These are phyloP conservation scores for Colletotrichum agaves DNA, from an alignment of 2,329 filamentous ascomycete species.

Conservation along the genomic window DNA sequence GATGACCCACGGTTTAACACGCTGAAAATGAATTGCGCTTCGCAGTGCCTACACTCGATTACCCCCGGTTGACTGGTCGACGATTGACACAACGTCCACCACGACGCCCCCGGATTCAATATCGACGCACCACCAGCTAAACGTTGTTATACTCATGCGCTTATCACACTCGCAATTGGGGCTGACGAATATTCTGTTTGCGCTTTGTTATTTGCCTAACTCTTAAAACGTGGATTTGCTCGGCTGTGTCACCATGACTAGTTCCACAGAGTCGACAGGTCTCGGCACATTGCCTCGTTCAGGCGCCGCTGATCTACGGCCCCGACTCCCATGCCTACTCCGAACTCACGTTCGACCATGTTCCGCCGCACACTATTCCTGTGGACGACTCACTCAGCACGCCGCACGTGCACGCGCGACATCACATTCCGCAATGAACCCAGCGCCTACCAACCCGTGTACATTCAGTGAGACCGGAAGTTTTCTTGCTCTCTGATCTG, in stretches of 20 bases:
- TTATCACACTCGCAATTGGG: not conserved
- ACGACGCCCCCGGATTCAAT: not conserved
- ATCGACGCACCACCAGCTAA: not conserved
- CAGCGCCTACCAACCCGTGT: not conserved
- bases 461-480: not conserved
- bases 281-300: conserved; percentile 17
- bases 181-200: conserved; percentile 7
- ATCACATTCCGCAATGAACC: not conserved
- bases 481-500: not conserved
- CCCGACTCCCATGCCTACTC: not conserved
- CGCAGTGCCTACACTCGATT: not conserved
- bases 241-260: conserved; percentile 21
- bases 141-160: not conserved
- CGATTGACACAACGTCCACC: not conserved
- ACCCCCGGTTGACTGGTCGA: conserved; percentile 7
- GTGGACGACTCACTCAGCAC: not conserved
- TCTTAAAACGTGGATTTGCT: conserved; percentile 22
- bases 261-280: not conserved
- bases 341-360: not conserved
- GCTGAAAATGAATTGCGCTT: not conserved
- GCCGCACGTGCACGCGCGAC: not conserved
- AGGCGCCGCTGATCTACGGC: conserved; percentile 13
- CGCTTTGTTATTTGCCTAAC: conserved; percentile 21
- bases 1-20: not conserved
- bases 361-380: conserved; percentile 1